Percentiles rank a stretch among this genome's conserved stretches.
phyloP scores from a whole-genome alignment of 495 filamentous ascomycete genomes.

The Amniculicola lignicola region DNA sequence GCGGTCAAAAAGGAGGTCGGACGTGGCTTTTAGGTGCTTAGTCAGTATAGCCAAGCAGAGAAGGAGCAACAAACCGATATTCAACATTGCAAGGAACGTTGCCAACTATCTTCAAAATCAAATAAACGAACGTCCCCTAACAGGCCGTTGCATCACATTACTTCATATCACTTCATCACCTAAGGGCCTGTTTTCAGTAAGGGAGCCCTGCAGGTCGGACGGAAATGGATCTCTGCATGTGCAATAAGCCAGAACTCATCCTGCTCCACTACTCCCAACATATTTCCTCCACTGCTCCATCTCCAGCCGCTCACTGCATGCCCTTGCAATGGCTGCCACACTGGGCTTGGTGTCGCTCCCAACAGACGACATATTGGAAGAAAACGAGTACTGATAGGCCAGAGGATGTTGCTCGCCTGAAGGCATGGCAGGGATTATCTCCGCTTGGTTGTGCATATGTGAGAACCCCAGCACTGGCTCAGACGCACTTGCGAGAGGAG shows the following conservation, averaged over 20 bases:
- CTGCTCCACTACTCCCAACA: neutral
- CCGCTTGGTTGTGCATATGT: neutral
- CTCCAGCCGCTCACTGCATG: neutral
- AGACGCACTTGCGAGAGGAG: constrained; percentile 1
- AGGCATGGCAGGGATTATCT: neutral
- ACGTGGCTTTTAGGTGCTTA: neutral
- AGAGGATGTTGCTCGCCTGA: neutral
- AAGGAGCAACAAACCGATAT: neutral
- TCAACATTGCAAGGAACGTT: neutral
- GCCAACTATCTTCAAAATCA: neutral
- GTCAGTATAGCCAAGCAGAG: neutral
- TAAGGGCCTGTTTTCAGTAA: neutral
- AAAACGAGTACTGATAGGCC: neutral
- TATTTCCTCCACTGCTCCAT: neutral
- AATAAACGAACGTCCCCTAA: too few species aligned
- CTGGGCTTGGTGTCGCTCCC: neutral
- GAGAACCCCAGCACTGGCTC: constrained; percentile 6
- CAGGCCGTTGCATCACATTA: too few species aligned
- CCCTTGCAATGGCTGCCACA: neutral
- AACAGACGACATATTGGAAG: neutral
- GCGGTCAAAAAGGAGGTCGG: neutral
- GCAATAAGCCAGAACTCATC: neutral
- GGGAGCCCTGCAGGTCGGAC: neutral
- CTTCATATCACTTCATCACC: neutral
- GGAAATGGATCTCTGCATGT: too few species aligned